Conservation (phyloP, 1,139 yeast genomes). For the Meyerozyma sp. region DNA sequence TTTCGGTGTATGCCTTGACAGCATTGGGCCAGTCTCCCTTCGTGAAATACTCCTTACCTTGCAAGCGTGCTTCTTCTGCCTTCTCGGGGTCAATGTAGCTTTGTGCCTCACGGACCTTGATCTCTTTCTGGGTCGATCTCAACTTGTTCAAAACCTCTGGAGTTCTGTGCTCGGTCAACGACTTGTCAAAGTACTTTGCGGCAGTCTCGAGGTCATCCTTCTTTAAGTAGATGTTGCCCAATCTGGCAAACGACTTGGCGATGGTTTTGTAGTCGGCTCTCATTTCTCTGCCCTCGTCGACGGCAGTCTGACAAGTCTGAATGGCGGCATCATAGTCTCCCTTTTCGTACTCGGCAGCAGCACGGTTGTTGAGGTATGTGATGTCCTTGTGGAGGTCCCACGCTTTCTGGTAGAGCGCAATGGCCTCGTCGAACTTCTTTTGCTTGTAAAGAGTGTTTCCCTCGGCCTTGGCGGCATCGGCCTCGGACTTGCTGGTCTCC, state of each 20-base stretch:
- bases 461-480: conserved; percentile 76
- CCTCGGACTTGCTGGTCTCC: conserved; percentile 42
- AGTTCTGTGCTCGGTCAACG: conserved; percentile 95
- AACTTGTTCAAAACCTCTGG: conserved; percentile 89
- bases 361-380: conserved; percentile 90
- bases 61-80: conserved; percentile 92
- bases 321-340: conserved; percentile 87
- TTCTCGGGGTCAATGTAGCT: conserved; percentile 83
- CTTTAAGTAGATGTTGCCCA: conserved; percentile 80
- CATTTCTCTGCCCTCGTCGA: conserved; percentile 82
- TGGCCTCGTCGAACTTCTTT: conserved; percentile 90
- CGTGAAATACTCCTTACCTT: conserved; percentile 85
- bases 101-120: conserved; percentile 70
- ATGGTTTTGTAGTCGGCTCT: conserved; percentile 89
- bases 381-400: conserved; percentile 81
- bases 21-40: conserved; percentile 97
- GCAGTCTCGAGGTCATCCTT: conserved; percentile 69
- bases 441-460: conserved; percentile 86
- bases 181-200: conserved; percentile 75
- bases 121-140: conserved; percentile 80
- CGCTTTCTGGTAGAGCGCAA: conserved; percentile 78
- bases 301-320: conserved; percentile 72
- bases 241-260: conserved; percentile 90
- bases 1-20: conserved; percentile 89
- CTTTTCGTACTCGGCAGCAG: conserved; percentile 96